These are phyloP conservation scores for Anthoceros angustus DNA, from an alignment of 225 moss, liverwort and hornwort genomes.

Conservation along the genomic window DNA sequence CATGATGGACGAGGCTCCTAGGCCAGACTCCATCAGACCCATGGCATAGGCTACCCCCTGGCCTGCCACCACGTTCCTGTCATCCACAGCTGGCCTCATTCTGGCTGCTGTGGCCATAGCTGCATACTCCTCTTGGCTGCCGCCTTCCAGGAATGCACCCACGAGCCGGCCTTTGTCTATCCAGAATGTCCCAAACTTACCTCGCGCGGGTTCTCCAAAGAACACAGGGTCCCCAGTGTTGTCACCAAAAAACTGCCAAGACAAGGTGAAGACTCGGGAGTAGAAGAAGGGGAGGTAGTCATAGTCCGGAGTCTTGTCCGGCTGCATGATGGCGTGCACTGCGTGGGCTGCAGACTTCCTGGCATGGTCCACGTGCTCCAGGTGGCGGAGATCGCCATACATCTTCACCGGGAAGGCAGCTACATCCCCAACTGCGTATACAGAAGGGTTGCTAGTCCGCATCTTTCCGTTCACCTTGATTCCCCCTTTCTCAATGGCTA, in stretches of 20 bases:
- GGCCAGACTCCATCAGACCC: conserved; percentile 22
- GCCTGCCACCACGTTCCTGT: conserved; percentile 18
- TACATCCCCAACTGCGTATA: conserved; percentile 84
- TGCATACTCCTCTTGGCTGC: conserved; percentile 52
- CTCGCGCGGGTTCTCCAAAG: conserved; percentile 27
- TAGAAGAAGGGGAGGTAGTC: conserved; percentile 87
- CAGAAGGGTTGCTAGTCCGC: conserved; percentile 48
- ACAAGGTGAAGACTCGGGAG: conserved; percentile 79
- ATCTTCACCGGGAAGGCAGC: conserved; percentile 56
- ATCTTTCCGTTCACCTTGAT: conserved; percentile 80
- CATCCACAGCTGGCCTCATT: conserved; percentile 33
- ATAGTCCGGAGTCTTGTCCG: conserved; percentile 33
- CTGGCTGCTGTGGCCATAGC: conserved; percentile 48
- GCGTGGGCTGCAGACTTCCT: conserved; percentile 86
- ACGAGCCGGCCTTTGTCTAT: conserved; percentile 46
- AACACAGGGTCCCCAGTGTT: conserved; percentile 42
- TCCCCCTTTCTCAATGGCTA: conserved; percentile 48
- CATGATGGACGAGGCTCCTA: conserved; percentile 19
- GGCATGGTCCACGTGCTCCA: conserved; percentile 87
- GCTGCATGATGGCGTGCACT: conserved; percentile 39
- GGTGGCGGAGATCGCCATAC: conserved; percentile 40
- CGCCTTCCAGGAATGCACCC: conserved; percentile 71
- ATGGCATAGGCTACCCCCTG: conserved; percentile 52
- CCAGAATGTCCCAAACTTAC: conserved; percentile 77
- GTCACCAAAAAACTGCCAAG: conserved; percentile 85